Evolutionary conservation across 2,329 filamentous ascomycete species (phyloP), one percentile per base, ranked within the genome.

Genomic region (Paraconiothyrium sp.): DNA sequence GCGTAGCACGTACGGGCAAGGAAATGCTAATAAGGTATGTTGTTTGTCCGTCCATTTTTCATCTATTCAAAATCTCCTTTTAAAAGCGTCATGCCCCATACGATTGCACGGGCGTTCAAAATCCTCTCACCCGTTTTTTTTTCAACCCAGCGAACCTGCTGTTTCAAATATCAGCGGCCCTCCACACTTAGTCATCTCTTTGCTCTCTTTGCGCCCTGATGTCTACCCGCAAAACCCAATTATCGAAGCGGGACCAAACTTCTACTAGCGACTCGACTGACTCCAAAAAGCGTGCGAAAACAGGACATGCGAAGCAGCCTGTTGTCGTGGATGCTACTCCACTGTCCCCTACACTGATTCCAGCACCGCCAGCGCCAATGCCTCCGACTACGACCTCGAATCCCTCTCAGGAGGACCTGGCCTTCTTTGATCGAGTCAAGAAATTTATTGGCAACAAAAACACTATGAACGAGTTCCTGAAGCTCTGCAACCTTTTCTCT

Each of bases 351-450:
- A 97, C 93, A 0, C 82, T 99, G 50, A 93, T 94, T 1, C 95
- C 95, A 1, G 88, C 92, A 52, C 88, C 97, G 68, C 95, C 95
- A 1, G 92, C 94, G 74, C 94, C 95, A 2, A 86, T 98, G 35
- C 89, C 91, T 14, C 93, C 94, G 0, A 89, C 89, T 0, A 87
- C 89, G 0, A 88, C 89, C 1, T 84, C 89, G 9, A 89, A 89
- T n/a, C 91, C 93, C 1, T 91, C 87, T 27, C 86, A 89, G 57
- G 94, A 98, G 60, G 94, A 98, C 74, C 85, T 98, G 56, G 89
- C 89, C 1, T 98, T 98, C 80, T 99, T 99, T 71, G 95, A 99
- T 64, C 90, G 93, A 8, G 93, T 95, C 20, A 98, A 97, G 85
- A 99, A 99, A 80, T 94, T 91, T 72, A 92, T 99, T 60, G 90